Conservation (phyloP, 768 basidiomycete genomes). For the Erythrobasidium yunnanense region DNA sequence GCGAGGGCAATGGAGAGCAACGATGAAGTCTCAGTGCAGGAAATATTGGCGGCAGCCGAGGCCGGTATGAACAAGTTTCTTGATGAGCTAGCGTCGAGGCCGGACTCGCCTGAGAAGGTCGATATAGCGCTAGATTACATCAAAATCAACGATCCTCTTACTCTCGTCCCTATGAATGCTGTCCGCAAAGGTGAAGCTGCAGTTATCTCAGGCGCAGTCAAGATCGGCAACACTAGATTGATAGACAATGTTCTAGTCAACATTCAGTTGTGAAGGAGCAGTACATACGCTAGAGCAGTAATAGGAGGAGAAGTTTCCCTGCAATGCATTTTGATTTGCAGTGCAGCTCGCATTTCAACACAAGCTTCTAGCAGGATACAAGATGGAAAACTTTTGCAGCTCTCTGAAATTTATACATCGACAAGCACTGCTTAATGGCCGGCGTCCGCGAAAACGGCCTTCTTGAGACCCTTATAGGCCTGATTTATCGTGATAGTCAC, state of each 20-base stretch:
- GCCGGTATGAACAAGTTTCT: slow-evolving; percentile 25
- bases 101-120: slow-evolving; percentile 40
- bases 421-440: neutral
- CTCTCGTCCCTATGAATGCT: slow-evolving; percentile 56
- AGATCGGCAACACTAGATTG: slow-evolving; percentile 69
- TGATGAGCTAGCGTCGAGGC: neutral
- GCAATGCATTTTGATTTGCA: neutral
- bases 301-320: neutral
- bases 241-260: slow-evolving; percentile 84
- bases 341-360: no score
- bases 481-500: neutral
- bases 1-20: slow-evolving; percentile 38
- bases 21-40: slow-evolving; percentile 26
- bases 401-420: no score
- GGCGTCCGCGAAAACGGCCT: neutral
- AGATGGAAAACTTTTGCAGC: no score
- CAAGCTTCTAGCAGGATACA: no score
- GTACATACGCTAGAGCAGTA: neutral
- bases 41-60: slow-evolving; percentile 36
- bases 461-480: neutral
- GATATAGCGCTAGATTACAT: slow-evolving; percentile 68
- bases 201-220: slow-evolving; percentile 46
- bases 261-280: slow-evolving; percentile 27
- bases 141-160: slow-evolving; percentile 70
- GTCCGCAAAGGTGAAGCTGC: slow-evolving; percentile 38